Conservation (phyloP, 768 basidiomycete species). For the Suillus bovinus region DNA sequence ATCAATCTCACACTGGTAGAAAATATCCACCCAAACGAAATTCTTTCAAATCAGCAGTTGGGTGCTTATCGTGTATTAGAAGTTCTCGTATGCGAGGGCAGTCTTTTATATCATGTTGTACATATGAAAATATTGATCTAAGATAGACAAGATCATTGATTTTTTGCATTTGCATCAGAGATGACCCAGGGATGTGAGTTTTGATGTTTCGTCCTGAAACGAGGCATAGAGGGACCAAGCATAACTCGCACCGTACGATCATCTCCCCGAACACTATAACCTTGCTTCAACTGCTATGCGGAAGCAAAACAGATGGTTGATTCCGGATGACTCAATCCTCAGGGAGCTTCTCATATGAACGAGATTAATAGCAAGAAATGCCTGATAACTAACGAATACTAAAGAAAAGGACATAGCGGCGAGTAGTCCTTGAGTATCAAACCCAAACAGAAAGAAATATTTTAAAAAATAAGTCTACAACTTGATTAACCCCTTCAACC, state of each 20-base stretch:
- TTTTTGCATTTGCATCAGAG: no score
- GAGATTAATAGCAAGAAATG: not conserved
- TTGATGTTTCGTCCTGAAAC: no score
- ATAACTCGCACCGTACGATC: no score
- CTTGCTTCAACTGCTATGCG: not conserved
- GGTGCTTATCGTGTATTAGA: no score
- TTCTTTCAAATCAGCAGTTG: not conserved
- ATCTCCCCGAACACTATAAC: no score
- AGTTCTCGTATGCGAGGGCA: not conserved
- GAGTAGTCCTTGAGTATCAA: not conserved
- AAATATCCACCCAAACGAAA: not conserved
- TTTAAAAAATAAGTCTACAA: not conserved
- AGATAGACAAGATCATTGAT: no score
- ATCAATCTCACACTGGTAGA: no score
- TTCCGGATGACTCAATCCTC: not conserved
- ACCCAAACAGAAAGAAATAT: conserved; percentile 13
- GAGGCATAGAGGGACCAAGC: no score
- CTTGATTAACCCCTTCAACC: conserved; percentile 10
- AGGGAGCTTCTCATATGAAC: not conserved
- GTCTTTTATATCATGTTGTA: not conserved
- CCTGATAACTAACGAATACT: not conserved
- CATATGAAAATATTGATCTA: no score
- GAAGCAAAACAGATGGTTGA: not conserved
- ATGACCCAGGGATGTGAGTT: no score
- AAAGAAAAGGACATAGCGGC: not conserved